A percentile compares a stretch with the other conserved stretches of the same genome.
phyloP scores from a whole-genome alignment of 805 yeast species.

The Candida boleticola region DNA sequence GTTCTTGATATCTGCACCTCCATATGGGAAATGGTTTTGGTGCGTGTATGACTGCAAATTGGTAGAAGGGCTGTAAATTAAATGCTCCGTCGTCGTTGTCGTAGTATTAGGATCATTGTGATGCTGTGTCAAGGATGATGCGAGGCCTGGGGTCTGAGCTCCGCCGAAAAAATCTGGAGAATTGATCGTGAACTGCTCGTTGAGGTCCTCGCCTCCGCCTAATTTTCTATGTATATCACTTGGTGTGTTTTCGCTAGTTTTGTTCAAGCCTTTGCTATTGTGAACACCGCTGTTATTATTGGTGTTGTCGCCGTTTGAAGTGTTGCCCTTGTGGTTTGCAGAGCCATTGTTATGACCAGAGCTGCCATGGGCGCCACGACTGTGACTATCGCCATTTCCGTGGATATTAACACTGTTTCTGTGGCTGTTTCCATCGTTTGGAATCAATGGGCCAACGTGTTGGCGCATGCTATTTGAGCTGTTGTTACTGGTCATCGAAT shows the following conservation, averaged over 20 bases:
- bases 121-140: constrained; percentile 3
- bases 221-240: constrained; percentile 2
- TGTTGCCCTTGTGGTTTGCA: not conserved
- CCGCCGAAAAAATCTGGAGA: constrained; percentile 22
- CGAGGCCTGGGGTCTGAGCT: constrained; percentile 11
- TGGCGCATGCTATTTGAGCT: not conserved
- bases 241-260: not conserved
- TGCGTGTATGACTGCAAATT: constrained; percentile 14
- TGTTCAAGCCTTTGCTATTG: not conserved
- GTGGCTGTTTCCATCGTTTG: not conserved
- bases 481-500: constrained; percentile 12
- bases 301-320: not conserved
- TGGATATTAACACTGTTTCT: not conserved
- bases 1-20: not conserved
- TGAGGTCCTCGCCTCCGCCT: constrained; percentile 6
- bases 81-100: constrained; percentile 4
- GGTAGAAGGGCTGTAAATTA: constrained; percentile 11
- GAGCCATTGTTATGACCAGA: not conserved
- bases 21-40: constrained; percentile 7
- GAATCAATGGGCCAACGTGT: constrained; percentile 1
- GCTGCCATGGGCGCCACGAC: not conserved
- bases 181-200: constrained; percentile 19
- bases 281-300: constrained; percentile 4
- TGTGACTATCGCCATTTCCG: constrained; percentile 4
- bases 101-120: not conserved